phyloP scores from a whole-genome alignment of 768 basidiomycete species.

The Cyclocybe aegerita region DNA sequence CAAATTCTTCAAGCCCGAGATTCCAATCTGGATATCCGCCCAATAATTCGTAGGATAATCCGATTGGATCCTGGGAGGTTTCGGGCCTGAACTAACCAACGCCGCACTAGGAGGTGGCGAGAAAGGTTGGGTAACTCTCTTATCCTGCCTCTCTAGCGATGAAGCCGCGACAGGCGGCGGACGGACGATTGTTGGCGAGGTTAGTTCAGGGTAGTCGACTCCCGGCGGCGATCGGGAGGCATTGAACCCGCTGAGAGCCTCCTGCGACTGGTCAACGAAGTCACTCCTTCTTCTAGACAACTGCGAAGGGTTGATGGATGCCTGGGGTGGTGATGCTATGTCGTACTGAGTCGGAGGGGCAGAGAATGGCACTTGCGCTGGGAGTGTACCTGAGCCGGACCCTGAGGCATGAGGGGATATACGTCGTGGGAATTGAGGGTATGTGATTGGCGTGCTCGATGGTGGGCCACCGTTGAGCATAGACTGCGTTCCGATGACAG shows the following conservation, averaged over 20 bases:
- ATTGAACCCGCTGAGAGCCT: slow-evolving; percentile 50
- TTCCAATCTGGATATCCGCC: slow-evolving; percentile 76
- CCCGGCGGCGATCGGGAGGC: slow-evolving; percentile 36
- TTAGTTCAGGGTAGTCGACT: slow-evolving; percentile 83
- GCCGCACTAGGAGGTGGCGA: slow-evolving; percentile 12
- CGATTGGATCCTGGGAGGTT: slow-evolving; percentile 66
- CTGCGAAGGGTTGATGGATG: slow-evolving; percentile 75
- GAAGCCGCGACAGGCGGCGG: slow-evolving; percentile 81
- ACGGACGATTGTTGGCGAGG: slow-evolving; percentile 58
- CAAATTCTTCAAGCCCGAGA: slow-evolving; percentile 89
- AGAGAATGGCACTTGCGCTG: slow-evolving; percentile 27
- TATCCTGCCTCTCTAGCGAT: slow-evolving; percentile 76
- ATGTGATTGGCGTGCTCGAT: slow-evolving; percentile 45
- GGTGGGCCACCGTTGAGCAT: slow-evolving; percentile 36
- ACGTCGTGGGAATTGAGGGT: slow-evolving; percentile 32
- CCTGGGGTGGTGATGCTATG: slow-evolving; percentile 75
- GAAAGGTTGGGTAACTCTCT: slow-evolving; percentile 32
- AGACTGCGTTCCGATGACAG: slow-evolving; percentile 32
- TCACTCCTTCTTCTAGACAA: slow-evolving; percentile 75
- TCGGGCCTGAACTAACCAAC: slow-evolving; percentile 35
- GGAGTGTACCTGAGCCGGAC: slow-evolving; percentile 12
- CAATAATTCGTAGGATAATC: slow-evolving; percentile 85
- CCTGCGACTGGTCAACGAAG: slow-evolving; percentile 76
- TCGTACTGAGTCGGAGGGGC: slow-evolving; percentile 41
- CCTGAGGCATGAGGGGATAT: slow-evolving; percentile 28